Evolutionary conservation across 208 protist species (phyloP), one percentile per base, ranked within the genome.

Genomic region (Leishmania amazonensis): DNA sequence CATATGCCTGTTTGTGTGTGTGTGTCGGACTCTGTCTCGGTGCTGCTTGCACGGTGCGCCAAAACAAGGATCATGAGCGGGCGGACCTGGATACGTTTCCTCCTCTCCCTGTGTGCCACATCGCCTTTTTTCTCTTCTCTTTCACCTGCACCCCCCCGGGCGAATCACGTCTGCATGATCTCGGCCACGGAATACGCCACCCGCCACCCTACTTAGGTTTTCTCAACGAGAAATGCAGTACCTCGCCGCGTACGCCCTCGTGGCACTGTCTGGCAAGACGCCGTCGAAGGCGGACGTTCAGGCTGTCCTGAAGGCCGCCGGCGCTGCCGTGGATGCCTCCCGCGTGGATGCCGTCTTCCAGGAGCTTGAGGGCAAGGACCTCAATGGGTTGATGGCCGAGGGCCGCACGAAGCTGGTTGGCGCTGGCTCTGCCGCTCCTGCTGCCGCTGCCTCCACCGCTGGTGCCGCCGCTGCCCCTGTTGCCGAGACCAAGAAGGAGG

Each of bases 221-320:
- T 24, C 64, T 60, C 73, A 80, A 65, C 68, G 71, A 89, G 71
- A 76, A 62, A 98, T 98, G 96, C 97, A 97, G 88, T 96, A 98
- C 88, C 89, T 98, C 35, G 96, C 97, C 80, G 97, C 97, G 60
- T 99, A 98, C 87, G 90, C 97, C 72, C 89, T 99, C 28, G 93
- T 92, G 51, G 81, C 86, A 78, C 93, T 98, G n/a, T 92, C 90
- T 35, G 95, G 95, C 64, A 94, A 94, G 79, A 81, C 87, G 60
- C 96, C 96, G 57, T 87, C 94, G 74, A 91, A 95, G 87, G 75
- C 85, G 35, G 94, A 94, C 78, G 89, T 99, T 5, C 78, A 98
- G 89, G 95, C 96, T 54, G 94, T 99, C 68, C 88, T 98, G 67
- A 96, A 95, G 82, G 89, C 97, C 42, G 97, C 91, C 80, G 95